Evolutionary conservation across 352 stramenopile genomes (phyloP).

Genomic region (Globisporangium recalcitrans): DNA sequence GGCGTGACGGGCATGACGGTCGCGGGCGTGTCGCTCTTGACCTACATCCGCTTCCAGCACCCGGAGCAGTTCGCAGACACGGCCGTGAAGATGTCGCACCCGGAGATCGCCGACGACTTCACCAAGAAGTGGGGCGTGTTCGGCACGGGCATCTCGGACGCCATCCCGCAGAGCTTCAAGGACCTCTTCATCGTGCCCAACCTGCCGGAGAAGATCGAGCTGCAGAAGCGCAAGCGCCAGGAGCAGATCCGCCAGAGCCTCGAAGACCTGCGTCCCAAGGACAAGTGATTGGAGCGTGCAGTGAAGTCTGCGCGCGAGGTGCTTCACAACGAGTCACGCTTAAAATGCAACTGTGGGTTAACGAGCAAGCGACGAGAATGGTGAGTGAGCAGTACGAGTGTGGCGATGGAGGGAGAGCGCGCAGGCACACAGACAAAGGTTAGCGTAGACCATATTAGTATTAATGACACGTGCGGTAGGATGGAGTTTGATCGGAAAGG

Average conservation of each 20-base stretch:
- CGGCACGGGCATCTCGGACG: conserved; percentile 69
- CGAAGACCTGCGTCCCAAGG: conserved; percentile 73
- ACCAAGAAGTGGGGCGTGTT: conserved; percentile 81
- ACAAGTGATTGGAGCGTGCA: conserved; percentile 26
- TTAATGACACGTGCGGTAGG: neutral
- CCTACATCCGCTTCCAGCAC: conserved; percentile 80
- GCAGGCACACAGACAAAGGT: neutral
- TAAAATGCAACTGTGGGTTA: too few relatives aligned
- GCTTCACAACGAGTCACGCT: too few relatives aligned
- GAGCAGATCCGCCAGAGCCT: conserved; percentile 69
- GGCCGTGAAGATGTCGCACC: conserved; percentile 69
- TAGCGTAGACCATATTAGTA: neutral
- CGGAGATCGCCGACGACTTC: conserved; percentile 64
- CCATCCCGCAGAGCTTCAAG: conserved; percentile 62
- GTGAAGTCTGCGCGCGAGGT: neutral
- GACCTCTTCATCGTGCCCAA: conserved; percentile 58
- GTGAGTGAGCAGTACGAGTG: neutral
- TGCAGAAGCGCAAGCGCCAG: conserved; percentile 62
- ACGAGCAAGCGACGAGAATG: too few relatives aligned
- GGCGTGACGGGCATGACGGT: conserved; percentile 78
- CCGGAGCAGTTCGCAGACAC: conserved; percentile 81
- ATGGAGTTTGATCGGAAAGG: neutral
- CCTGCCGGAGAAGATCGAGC: conserved; percentile 62
- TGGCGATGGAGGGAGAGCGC: neutral
- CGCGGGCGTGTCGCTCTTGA: conserved; percentile 72